Percentiles rank a stretch among this genome's conserved stretches.
phyloP scores from a whole-genome alignment of 106 monocot species.

The Ottelia alismoides region DNA sequence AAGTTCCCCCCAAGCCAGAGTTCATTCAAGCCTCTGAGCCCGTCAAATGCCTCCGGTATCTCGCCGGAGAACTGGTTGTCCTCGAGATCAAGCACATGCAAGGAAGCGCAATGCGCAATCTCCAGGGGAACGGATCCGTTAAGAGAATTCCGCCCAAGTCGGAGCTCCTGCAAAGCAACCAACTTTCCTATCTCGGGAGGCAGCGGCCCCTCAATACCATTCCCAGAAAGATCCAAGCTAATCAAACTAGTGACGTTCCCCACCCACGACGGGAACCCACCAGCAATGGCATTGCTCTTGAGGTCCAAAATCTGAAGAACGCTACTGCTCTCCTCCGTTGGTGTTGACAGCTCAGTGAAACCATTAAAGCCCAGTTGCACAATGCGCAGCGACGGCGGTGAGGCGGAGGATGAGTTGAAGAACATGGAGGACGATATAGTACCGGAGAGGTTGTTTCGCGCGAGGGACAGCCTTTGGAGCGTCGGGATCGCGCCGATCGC shows the following conservation, averaged over 20 bases:
- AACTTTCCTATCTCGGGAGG: constrained; percentile 44
- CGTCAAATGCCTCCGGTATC: constrained; percentile 38
- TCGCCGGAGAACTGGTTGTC: constrained; percentile 48
- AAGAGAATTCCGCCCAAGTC: constrained; percentile 41
- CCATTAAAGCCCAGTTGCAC: constrained; percentile 66
- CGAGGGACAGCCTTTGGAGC: constrained; percentile 18
- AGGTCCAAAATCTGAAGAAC: constrained; percentile 57
- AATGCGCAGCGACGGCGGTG: constrained; percentile 32
- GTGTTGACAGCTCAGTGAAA: constrained; percentile 31
- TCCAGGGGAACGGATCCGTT: constrained; percentile 44
- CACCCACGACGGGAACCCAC: constrained; percentile 65
- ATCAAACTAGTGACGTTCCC: constrained; percentile 26
- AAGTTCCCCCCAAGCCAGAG: constrained; percentile 59
- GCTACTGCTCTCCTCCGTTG: constrained; percentile 5
- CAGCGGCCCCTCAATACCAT: constrained; percentile 34
- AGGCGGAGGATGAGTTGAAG: constrained; percentile 13
- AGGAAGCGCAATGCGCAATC: constrained; percentile 50
- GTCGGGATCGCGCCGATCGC: constrained; percentile 16
- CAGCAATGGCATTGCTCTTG: constrained; percentile 41
- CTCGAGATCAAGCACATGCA: constrained; percentile 76
- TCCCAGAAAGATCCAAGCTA: constrained; percentile 66
- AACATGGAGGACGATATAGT: constrained; percentile 31
- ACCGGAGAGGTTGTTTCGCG: constrained; percentile 51
- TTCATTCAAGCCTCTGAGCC: constrained; percentile 25
- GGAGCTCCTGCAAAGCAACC: constrained; percentile 45